Evolutionary conservation across 169 alveolate genomes (phyloP), one percentile per base, ranked within the genome.

Genomic region (Fabrea salina): DNA sequence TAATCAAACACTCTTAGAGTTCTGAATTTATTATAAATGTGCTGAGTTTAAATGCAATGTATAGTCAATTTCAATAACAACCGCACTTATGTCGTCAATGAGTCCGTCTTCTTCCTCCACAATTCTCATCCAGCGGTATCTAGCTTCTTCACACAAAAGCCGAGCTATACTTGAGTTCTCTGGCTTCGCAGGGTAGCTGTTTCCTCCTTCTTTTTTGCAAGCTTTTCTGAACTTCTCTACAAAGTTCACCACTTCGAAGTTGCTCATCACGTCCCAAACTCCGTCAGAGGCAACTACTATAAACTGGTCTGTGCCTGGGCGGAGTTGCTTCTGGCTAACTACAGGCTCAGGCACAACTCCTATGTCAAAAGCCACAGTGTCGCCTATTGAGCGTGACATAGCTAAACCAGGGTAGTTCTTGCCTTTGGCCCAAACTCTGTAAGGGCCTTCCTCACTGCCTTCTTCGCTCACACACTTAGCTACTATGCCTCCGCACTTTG

Each of bases 401-500:
- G 97, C 97, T n/a, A 91, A 81, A 5, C 97, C 97, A 40, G 97
- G 97, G 0, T 86, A 76, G 32, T 89, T 94, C 75, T 81, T 92
- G n/a, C 80, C 76, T 75, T 75, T 82, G 33, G 86, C 85, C 95
- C 95, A 93, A 6, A 93, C 96, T 84, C 97, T 89, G 30, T 82
- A 74, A n/a, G 95, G 94, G 0, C 97, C 97, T n/a, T 86, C 82
- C 35, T 72, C 80, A 7, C 79, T 82, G 0, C 96, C 96, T 27
- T 86, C 86, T 50, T 78, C 84, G 80, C 88, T 93, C 47, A 74
- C 75, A 57, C 51, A 80, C 40, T 80, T 84, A 33, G 80, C 83
- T 5, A 89, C 87, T 70, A 92, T 74, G 30, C 97, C 97, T 37
- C 95, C 95, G 56, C 78, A 77, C 49, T 80, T 64, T 32, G 41